Evolutionary conservation across 164 flowering plant genomes (phyloP).

Genomic region (Pachysandra terminalis): DNA sequence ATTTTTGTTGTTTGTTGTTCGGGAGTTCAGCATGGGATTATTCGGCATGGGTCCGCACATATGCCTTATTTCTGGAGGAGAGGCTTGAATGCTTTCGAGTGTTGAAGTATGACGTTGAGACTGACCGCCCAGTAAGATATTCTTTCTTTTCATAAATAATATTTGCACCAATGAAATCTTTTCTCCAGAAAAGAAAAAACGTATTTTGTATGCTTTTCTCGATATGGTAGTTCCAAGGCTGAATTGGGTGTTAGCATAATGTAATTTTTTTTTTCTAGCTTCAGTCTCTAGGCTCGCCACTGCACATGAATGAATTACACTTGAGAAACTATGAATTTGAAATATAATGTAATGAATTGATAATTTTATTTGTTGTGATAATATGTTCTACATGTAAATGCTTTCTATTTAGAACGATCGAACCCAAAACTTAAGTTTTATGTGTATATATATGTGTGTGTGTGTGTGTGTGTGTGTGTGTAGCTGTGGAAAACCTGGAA

Average conservation of each 20-base stretch:
- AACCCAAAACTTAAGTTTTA: not conserved
- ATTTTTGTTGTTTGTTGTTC: constrained; percentile 16
- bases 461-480: too few species aligned
- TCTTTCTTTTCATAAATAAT: not conserved
- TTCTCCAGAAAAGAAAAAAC: not conserved
- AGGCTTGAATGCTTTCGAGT: constrained; percentile 86
- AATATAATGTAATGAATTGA: too few species aligned
- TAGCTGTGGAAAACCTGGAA: not conserved
- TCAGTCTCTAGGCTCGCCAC: not conserved
- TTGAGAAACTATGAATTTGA: not conserved
- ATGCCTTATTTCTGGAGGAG: constrained; percentile 94
- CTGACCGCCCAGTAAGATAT: constrained; percentile 68
- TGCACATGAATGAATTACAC: not conserved
- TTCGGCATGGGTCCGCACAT: constrained; percentile 93
- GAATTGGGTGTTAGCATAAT: not conserved
- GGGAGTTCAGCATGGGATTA: constrained; percentile 92
- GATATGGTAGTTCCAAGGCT: not conserved
- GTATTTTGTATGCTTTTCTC: too few species aligned
- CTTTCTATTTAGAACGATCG: not conserved
- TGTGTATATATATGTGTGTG: not conserved
- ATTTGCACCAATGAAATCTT: not conserved
- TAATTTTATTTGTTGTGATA: too few species aligned
- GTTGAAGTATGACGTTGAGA: constrained; percentile 81
- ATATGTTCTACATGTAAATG: too few species aligned
- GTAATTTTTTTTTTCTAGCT: not conserved